Evolutionary conservation across 257 asterid species (phyloP).

Genomic region (Nicotiana paniculata): DNA sequence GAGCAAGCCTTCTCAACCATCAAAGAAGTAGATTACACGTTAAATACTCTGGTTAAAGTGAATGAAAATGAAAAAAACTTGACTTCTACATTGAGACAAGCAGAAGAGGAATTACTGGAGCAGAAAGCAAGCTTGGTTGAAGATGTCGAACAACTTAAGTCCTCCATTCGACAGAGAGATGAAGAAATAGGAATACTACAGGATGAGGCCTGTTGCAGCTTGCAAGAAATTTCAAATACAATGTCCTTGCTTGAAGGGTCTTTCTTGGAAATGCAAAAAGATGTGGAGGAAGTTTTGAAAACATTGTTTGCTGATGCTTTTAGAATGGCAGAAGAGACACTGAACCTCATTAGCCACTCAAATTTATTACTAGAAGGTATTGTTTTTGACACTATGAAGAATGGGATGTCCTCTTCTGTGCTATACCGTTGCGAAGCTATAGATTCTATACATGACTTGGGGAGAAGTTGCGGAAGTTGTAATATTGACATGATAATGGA

Average conservation of each 20-base stretch:
- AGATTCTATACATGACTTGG: conserved; percentile 24
- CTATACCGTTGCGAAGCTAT: conserved; percentile 36
- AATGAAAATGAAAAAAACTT: conserved; percentile 47
- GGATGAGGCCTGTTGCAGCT: conserved; percentile 29
- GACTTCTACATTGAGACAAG: conserved; percentile 46
- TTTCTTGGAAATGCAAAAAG: conserved; percentile 43
- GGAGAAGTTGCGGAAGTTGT: conserved; percentile 3
- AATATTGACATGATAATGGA: neutral
- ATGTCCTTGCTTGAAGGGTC: conserved; percentile 46
- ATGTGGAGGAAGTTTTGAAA: conserved; percentile 38
- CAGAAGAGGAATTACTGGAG: conserved; percentile 38
- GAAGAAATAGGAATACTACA: conserved; percentile 33
- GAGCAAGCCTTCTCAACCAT: conserved; percentile 55
- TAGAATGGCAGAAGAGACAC: conserved; percentile 39
- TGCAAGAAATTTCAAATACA: conserved; percentile 28
- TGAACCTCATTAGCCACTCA: conserved; percentile 32
- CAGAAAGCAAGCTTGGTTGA: conserved; percentile 44
- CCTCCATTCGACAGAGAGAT: conserved; percentile 22
- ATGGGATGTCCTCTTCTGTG: conserved; percentile 37
- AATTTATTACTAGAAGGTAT: conserved; percentile 47
- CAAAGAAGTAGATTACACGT: conserved; percentile 52
- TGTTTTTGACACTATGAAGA: conserved; percentile 34
- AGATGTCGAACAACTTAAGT: conserved; percentile 43
- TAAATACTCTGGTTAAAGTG: conserved; percentile 46
- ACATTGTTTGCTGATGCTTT: conserved; percentile 35